Conservation (phyloP, 176 grass and related monocot genomes). For the Alloteropsis semialata region DNA sequence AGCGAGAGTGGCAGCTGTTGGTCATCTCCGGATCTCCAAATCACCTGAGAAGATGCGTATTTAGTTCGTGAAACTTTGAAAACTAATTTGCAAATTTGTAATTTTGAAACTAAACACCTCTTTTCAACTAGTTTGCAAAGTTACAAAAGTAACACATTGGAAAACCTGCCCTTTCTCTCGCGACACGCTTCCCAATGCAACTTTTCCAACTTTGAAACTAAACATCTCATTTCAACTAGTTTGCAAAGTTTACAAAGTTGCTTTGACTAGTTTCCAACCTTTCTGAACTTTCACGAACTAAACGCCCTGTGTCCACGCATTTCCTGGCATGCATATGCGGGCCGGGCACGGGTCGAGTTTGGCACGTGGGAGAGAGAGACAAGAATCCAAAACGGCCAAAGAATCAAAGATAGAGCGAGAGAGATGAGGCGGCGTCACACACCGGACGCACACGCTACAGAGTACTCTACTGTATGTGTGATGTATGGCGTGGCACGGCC, state of each 20-base stretch:
- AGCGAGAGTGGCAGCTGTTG: neutral
- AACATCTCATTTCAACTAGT: too few relatives aligned
- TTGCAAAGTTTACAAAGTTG: too few relatives aligned
- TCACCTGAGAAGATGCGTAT: slow-evolving; percentile 55
- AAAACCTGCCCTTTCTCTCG: too few relatives aligned
- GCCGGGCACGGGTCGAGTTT: neutral
- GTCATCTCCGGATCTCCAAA: slow-evolving; percentile 18
- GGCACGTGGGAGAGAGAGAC: slow-evolving; percentile 36
- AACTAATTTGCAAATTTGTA: too few relatives aligned
- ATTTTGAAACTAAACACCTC: too few relatives aligned
- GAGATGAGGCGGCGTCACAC: neutral
- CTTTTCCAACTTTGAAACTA: too few relatives aligned
- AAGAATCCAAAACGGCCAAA: neutral
- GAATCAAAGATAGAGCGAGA: neutral
- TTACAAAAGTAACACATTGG: too few relatives aligned
- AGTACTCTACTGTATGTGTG: slow-evolving; percentile 34
- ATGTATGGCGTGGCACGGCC: slow-evolving; percentile 17
- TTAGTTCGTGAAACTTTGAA: too few relatives aligned
- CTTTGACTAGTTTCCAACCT: too few relatives aligned
- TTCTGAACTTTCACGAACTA: too few relatives aligned
- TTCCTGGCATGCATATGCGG: slow-evolving; percentile 11
- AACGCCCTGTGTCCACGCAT: slow-evolving; percentile 18
- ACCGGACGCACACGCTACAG: neutral
- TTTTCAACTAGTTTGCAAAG: too few relatives aligned
- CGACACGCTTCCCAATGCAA: too few relatives aligned